These are phyloP conservation scores for Suillus luteus DNA, from an alignment of 768 basidiomycete species.

Conservation along the genomic window DNA sequence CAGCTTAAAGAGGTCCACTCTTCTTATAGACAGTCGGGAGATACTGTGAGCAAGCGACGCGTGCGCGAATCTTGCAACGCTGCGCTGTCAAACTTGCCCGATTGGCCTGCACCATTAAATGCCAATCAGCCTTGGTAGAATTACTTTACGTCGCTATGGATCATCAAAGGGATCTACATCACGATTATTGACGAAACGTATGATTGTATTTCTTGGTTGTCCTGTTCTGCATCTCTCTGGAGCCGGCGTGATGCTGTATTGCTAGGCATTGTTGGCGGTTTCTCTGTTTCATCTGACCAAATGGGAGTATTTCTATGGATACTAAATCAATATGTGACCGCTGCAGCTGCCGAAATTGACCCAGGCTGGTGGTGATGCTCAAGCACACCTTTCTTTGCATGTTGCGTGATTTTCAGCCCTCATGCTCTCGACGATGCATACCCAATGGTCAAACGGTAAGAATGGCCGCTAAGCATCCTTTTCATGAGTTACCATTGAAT, in stretches of 20 bases:
- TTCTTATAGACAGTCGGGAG: constrained; percentile 75
- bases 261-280: neutral
- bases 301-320: neutral
- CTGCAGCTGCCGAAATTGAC: too few relatives aligned
- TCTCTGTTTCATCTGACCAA: neutral
- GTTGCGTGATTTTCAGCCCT: too few relatives aligned
- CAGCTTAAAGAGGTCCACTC: constrained; percentile 76
- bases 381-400: too few relatives aligned
- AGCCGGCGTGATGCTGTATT: neutral
- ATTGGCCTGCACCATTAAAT: constrained; percentile 59
- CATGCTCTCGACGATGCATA: too few relatives aligned
- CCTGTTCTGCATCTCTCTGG: neutral
- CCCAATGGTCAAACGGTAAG: too few relatives aligned
- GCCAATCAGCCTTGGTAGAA: constrained; percentile 2
- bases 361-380: too few relatives aligned
- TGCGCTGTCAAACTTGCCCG: constrained; percentile 68
- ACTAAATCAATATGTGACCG: too few relatives aligned
- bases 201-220: neutral
- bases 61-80: constrained; percentile 82
- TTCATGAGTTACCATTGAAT: too few relatives aligned
- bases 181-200: neutral
- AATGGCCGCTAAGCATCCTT: too few relatives aligned
- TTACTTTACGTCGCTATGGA: neutral
- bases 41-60: constrained; percentile 68
- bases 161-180: neutral